These are phyloP conservation scores for Colletotrichum sp. DNA, from an alignment of 2,329 filamentous ascomycete species.

Conservation along the genomic window DNA sequence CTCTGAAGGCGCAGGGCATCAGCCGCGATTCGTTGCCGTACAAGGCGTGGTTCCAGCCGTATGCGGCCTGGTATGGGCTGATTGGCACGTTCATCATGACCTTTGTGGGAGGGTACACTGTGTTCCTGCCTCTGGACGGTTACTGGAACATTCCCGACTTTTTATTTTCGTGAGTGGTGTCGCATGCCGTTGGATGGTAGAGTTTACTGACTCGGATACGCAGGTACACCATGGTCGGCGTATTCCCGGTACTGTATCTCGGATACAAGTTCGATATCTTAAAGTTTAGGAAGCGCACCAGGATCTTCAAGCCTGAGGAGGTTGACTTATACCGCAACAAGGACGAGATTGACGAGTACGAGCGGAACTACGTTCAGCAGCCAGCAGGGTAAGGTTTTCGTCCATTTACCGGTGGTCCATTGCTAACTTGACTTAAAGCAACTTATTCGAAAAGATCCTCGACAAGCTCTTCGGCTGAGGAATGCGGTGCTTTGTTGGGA, in stretches of 20 bases:
- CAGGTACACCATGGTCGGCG: slow-evolving; percentile 71
- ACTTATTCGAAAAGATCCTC: neutral
- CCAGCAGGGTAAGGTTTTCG: slow-evolving; percentile 53
- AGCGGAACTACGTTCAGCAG: slow-evolving; percentile 60
- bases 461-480: slow-evolving; percentile 9
- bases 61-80: slow-evolving; percentile 71
- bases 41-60: slow-evolving; percentile 73
- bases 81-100: slow-evolving; percentile 71
- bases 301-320: slow-evolving; percentile 58
- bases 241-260: slow-evolving; percentile 72
- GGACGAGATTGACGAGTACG: slow-evolving; percentile 72
- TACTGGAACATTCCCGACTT: slow-evolving; percentile 74
- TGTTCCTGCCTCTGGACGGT: slow-evolving; percentile 67
- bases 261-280: slow-evolving; percentile 49
- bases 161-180: slow-evolving; percentile 65
- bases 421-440: neutral
- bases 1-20: slow-evolving; percentile 72
- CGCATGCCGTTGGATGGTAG: neutral
- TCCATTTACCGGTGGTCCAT: rapidly evolving
- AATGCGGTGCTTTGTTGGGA: rapidly evolving
- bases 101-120: slow-evolving; percentile 76
- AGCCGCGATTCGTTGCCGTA: slow-evolving; percentile 73
- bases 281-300: slow-evolving; percentile 73
- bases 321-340: slow-evolving; percentile 68
- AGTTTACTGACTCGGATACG: neutral